Base-by-base conservation (phyloP, 345 rosid species). In the Gossypium stocksii region DNA sequence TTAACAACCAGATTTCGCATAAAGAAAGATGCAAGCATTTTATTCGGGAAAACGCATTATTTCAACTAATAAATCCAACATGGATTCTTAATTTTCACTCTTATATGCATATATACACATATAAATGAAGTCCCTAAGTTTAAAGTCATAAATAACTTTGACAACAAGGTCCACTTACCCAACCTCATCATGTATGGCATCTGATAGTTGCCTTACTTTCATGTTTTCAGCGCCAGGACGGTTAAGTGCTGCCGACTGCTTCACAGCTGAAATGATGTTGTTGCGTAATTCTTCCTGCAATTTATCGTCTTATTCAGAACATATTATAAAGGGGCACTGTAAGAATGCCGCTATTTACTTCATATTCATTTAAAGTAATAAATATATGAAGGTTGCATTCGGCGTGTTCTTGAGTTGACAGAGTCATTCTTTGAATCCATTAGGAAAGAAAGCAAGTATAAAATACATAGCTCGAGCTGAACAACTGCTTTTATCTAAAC, bases 141-240 rank as follows among this genome's bases (percentile, higher is more conserved):
- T 4, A 45, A 58, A 19, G 44, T 53, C 44, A 41, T 44, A 16
- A 41, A 52, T 48, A 54, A 14, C 12, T 62, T 25, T 2, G 57
- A n/a, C 68, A 29, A 23, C 29, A 60, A 16, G 20, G 73, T 51
- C 19, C 70, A 71, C 88, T 81, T 76, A 94, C 97, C 95, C 89
- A 75, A 92, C 88, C 80, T 94, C 97, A 72, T 91, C 88, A 74
- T 83, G 86, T 23, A 92, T 91, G 9, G 89, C 87, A 90, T 94
- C 97, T 71, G 91, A 92, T 78, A 94, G 92, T 77, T 94, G 98
- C 63, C 98, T 89, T 43, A 89, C 89, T 81, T 87, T 92, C 97
- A 94, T 81, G 74, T 72, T 86, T 72, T 82, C 95, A 79, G 90
- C 86, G 71, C 89, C 89, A 0, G 79, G 75, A 46, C 81, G 81